Evolutionary conservation across 2,329 filamentous ascomycete species (phyloP), one percentile per base, ranked within the genome.

Genomic region (Arthrobotrys entomopaga): DNA sequence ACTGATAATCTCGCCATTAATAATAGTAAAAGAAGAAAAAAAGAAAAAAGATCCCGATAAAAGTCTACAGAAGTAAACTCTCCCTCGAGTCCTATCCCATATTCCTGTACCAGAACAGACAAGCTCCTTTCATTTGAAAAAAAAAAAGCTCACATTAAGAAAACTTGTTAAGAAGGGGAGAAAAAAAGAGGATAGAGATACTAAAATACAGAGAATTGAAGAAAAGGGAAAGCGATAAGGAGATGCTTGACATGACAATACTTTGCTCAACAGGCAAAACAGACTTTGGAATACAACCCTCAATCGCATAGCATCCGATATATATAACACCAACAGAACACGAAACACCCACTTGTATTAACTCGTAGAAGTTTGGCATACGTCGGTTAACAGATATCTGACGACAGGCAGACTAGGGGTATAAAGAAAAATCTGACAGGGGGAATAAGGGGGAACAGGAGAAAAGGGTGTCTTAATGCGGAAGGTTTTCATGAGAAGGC

Each of bases 291-390:
- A 34, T 34, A 34, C 2, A 5, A 34, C 29, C 29, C 29, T 34
- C 5, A 34, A 34, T 34, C 29, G 29, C 10, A 34, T 34, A 34
- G 29, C 29, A 34, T 34, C 29, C 29, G 29, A 34, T 34, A 34
- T 34, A 46, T 46, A 46, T 46, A 46, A 13, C 42, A 2, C 16
- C 34, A 48, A 50, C 46, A 50, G 15, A 50, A 22, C 46, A 19
- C 15, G n/a, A 22, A 19, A n/a, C 46, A 11, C 19, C 24, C 42
- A 61, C 65, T 69, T 56, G 48, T 43, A 22, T 40, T 43, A 48
- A 56, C 57, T 69, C 40, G 65, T 69, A 69, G 56, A 61, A 69
- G 38, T 43, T 61, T 56, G 8, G 2, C 24, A 16, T 46, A 43
- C 38, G 38, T 58, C 38, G 54, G 50, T 4, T 42, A 56, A 34